phyloP scores from a whole-genome alignment of 495 filamentous ascomycete genomes.

The Lasiosphaeris hirsuta region DNA sequence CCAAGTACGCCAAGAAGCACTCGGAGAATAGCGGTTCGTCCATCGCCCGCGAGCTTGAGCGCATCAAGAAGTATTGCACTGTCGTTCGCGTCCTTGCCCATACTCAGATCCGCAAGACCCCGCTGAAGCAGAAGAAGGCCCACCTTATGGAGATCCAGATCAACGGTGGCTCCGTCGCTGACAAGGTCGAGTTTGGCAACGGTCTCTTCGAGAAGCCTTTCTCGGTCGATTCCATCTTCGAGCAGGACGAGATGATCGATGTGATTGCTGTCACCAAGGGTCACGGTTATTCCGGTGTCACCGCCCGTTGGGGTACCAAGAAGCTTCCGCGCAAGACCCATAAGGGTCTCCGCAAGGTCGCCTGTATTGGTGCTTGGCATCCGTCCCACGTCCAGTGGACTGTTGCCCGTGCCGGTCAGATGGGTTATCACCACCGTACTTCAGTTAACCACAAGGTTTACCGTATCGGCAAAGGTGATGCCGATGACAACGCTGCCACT shows the following conservation, averaged over 20 bases:
- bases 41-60: conserved; percentile 94
- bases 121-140: conserved; percentile 99
- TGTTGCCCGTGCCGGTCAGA: conserved; percentile 99
- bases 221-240: conserved; percentile 89
- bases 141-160: conserved; percentile 99
- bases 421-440: conserved; percentile 99
- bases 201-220: conserved; percentile 98
- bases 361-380: conserved; percentile 99
- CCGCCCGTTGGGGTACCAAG: conserved; percentile 98
- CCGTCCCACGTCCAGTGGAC: conserved; percentile 99
- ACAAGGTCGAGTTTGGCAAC: conserved; percentile 95
- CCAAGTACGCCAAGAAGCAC: conserved; percentile 99
- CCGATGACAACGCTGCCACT: conserved; percentile 87
- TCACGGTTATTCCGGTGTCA: conserved; percentile 97
- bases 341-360: conserved; percentile 99
- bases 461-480: conserved; percentile 88
- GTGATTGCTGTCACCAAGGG: conserved; percentile 99
- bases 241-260: conserved; percentile 99
- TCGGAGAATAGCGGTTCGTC: conserved; percentile 83
- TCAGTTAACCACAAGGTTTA: conserved; percentile 99
- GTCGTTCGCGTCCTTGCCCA: conserved; percentile 99
- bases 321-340: conserved; percentile 99
- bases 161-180: conserved; percentile 90
- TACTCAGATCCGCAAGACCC: conserved; percentile 98
- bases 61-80: conserved; percentile 99